These are phyloP conservation scores for Penicillium sp. DNA, from an alignment of 2,329 filamentous ascomycete genomes.

Conservation along the genomic window DNA sequence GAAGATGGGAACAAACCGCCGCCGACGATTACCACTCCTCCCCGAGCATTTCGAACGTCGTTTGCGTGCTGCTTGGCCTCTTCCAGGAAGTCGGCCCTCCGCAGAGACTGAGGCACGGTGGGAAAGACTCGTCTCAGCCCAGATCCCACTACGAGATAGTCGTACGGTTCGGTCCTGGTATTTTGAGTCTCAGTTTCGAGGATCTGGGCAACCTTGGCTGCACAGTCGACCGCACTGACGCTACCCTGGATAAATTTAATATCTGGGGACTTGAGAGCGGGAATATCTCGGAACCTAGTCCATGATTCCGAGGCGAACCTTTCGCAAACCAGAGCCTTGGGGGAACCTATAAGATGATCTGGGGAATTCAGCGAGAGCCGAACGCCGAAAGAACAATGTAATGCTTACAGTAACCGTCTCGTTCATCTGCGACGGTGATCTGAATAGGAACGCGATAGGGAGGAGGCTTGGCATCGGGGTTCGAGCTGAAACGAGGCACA, in stretches of 20 bases:
- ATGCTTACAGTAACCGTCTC: conserved; percentile 73
- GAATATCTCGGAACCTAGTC: conserved; percentile 66
- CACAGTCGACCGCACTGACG: conserved; percentile 59
- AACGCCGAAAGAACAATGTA: not conserved
- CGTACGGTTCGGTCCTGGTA: conserved; percentile 52
- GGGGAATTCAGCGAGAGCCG: conserved; percentile 1
- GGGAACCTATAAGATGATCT: conserved; percentile 76
- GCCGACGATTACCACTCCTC: conserved; percentile 65
- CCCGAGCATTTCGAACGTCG: conserved; percentile 49
- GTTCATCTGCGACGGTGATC: conserved; percentile 72
- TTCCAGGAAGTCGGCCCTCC: conserved; percentile 24
- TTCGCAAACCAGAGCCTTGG: conserved; percentile 65
- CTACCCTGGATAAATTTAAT: conserved; percentile 66
- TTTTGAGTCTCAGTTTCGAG: conserved; percentile 49
- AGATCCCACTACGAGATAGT: conserved; percentile 72
- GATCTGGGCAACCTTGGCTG: conserved; percentile 59
- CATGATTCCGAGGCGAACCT: conserved; percentile 67
- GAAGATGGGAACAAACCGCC: conserved; percentile 49
- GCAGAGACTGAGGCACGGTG: conserved; percentile 65
- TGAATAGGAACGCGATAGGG: conserved; percentile 57
- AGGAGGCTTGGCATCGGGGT: conserved; percentile 22
- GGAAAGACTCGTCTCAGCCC: conserved; percentile 70
- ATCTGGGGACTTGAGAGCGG: conserved; percentile 61
- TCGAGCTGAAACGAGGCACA: conserved; percentile 45
- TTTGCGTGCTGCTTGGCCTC: conserved; percentile 23